phyloP scores from a whole-genome alignment of 148 eudicot genomes.

The Rhododendron vialii region DNA sequence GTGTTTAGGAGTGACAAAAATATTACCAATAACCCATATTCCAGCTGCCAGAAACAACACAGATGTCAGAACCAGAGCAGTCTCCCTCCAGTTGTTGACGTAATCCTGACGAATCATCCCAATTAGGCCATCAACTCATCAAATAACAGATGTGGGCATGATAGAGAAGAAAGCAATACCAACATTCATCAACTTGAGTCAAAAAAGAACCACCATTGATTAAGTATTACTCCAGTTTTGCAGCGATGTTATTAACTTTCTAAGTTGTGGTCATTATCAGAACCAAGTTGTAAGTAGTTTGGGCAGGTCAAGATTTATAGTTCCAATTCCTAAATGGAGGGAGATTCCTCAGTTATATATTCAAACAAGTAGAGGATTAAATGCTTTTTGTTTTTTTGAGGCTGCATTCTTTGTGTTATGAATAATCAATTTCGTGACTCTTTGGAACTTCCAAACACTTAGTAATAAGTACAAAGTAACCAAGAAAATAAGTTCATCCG shows the following conservation, averaged over 20 bases:
- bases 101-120: conserved; percentile 47
- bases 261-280: not conserved
- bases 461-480: not conserved
- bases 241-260: not conserved
- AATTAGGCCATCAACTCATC: conserved; percentile 3
- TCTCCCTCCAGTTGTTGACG: conserved; percentile 77
- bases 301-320: not conserved
- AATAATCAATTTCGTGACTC: not conserved
- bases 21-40: conserved; percentile 74
- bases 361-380: not conserved
- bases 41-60: conserved; percentile 74
- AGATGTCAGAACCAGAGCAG: conserved; percentile 71
- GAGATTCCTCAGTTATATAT: not conserved
- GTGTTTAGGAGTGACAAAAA: not conserved
- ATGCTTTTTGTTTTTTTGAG: not conserved
- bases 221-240: not conserved
- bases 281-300: not conserved
- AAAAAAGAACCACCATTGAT: not conserved
- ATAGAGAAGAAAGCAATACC: not conserved
- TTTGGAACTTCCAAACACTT: not conserved
- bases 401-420: not conserved
- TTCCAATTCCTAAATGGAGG: not conserved
- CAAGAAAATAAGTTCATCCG: not conserved
- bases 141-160: not conserved
- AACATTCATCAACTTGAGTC: not conserved